Evolutionary conservation across 2,329 filamentous ascomycete genomes (phyloP).

Genomic region (Aspergillus sp.): DNA sequence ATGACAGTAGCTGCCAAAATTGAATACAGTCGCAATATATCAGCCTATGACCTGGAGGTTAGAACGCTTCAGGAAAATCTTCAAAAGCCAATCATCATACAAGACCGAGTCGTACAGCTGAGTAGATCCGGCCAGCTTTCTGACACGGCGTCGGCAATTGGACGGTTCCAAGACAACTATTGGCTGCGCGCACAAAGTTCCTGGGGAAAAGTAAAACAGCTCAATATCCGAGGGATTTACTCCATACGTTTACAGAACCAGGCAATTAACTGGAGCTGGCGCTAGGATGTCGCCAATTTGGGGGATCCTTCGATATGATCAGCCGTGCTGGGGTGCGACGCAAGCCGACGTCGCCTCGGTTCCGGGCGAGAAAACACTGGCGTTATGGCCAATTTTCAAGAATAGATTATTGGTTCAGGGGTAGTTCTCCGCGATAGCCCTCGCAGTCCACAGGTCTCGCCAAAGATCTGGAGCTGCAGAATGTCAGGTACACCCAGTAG

Average conservation of each 20-base stretch:
- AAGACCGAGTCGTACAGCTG: slow-evolving; percentile 2
- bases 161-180: neutral
- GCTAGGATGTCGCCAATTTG: neutral
- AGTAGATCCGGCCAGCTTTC: neutral
- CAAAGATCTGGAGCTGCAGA: slow-evolving; percentile 16
- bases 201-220: neutral
- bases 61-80: neutral
- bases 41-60: neutral
- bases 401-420: slow-evolving; percentile 21
- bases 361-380: slow-evolving; percentile 6
- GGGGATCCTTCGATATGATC: slow-evolving; percentile 21
- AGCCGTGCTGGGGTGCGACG: slow-evolving; percentile 28
- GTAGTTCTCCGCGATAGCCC: slow-evolving; percentile 9
- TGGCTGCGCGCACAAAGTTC: neutral
- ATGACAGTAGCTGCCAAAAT: slow-evolving; percentile 18
- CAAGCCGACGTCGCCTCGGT: slow-evolving; percentile 23
- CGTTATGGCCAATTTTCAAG: neutral
- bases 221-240: slow-evolving; percentile 4
- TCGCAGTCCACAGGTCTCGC: slow-evolving; percentile 10
- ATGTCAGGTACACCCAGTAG: slow-evolving; percentile 7
- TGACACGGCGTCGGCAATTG: neutral
- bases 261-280: slow-evolving; percentile 9
- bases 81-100: neutral
- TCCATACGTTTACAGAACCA: slow-evolving; percentile 7
- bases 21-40: neutral